Evolutionary conservation across 495 filamentous ascomycete genomes (phyloP).

Genomic region (Penicillium robsamsonii): DNA sequence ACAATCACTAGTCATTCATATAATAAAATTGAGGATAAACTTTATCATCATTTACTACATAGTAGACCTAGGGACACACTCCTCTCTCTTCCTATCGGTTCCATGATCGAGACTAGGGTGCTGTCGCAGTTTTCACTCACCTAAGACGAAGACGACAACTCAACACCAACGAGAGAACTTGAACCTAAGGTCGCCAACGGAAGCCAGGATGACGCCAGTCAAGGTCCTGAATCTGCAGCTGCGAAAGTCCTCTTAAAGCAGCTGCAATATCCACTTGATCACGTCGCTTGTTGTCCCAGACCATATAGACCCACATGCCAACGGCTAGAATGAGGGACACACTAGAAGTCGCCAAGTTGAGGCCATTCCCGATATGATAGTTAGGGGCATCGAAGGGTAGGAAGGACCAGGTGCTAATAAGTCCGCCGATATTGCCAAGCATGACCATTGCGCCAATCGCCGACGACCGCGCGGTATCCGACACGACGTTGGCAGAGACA

Average conservation of each 20-base stretch:
- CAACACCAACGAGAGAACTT: too few species aligned
- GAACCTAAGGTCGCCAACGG: conserved; percentile 53
- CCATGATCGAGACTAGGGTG: too few species aligned
- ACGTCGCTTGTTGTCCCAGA: conserved; percentile 57
- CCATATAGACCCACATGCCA: conserved; percentile 58
- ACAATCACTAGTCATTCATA: too few species aligned
- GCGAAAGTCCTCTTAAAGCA: conserved; percentile 54
- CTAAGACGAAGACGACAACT: too few species aligned
- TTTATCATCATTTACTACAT: too few species aligned
- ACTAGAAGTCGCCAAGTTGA: conserved; percentile 61
- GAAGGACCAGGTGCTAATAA: conserved; percentile 73
- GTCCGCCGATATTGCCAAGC: conserved; percentile 69
- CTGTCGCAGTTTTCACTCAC: too few species aligned
- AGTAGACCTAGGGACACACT: too few species aligned
- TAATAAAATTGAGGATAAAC: too few species aligned
- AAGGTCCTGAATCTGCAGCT: conserved; percentile 59
- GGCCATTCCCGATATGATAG: conserved; percentile 70
- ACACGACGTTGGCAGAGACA: conserved; percentile 67
- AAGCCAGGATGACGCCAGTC: conserved; percentile 73
- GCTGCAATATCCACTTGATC: conserved; percentile 51
- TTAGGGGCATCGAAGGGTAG: conserved; percentile 62
- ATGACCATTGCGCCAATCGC: conserved; percentile 68
- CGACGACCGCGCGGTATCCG: conserved; percentile 63
- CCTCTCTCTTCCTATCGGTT: too few species aligned
- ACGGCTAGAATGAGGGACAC: conserved; percentile 50